Base-by-base conservation (phyloP, 2,329 filamentous ascomycete genomes). In the Cryoendolithus antarcticus region DNA sequence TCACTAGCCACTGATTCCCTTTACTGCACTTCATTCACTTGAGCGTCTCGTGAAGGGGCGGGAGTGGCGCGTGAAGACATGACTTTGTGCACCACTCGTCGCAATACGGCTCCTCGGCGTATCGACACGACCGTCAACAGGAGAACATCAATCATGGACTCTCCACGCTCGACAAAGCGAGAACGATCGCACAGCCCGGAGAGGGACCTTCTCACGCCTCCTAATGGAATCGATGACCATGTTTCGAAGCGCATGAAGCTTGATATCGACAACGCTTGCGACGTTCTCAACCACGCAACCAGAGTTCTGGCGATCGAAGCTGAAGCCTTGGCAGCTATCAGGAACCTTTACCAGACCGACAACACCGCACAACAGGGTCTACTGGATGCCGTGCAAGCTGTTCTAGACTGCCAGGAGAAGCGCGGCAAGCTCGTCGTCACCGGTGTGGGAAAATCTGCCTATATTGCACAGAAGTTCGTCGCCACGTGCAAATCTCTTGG, bases 401-500 rank as follows among this genome's bases (percentile, higher is more conserved):
- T 95, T 40, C 70, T 73, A 24, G 65, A 66, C 15, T 75, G 76
- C 27, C 72, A 80, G 43, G 61, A 61, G 21, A 60, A 60, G 1
- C 72, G 74, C 30, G 85, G 86, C 34, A 94, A 93, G 62, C 61
- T 94, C 10, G 74, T 96, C 12, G 71, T 94, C 34, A 81, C 82
- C 41, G 89, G 89, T 7, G 84, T 96, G 5, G 89, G 89, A 40
- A 96, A 96, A 64, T 93, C 84, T 40, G 88, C 86, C 1, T 82
- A 93, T 55, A 93, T 96, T 45, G 86, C 78, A 5, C 77, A 79
- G 60, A 96, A 96, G 65, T 72, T 93, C 2, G 84, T 86, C 10
- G 88, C 89, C 5, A 94, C 86, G 2, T 88, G 94, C 71, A 94
- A 93, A 61, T 93, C 84, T 49, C 67, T 96, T 9, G 84, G 82